Conservation (phyloP, 164 flowering plant species). For the Buxus sempervirens region DNA sequence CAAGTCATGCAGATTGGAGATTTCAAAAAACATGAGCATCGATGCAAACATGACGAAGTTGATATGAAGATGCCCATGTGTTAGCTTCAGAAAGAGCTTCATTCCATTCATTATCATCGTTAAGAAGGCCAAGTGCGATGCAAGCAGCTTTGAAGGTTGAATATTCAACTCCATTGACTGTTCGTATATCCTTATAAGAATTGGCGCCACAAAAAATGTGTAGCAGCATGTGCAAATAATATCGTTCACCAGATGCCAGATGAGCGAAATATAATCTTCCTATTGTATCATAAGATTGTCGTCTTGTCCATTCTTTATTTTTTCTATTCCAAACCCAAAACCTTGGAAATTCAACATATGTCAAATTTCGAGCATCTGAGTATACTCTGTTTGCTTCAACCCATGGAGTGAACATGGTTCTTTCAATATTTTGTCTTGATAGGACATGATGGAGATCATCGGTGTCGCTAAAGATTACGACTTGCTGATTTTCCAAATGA, state of each 20-base stretch:
- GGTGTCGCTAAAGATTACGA: not conserved
- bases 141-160: not conserved
- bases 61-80: not conserved
- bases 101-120: conserved; percentile 3
- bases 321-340: not conserved
- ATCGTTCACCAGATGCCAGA: conserved; percentile 6
- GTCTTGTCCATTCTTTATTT: not conserved
- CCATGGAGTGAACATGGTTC: not conserved
- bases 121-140: not conserved
- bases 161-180: not conserved
- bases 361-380: not conserved
- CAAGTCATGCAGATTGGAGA: not conserved
- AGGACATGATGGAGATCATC: not conserved
- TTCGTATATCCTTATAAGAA: not conserved
- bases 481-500: not conserved
- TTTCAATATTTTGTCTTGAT: not conserved
- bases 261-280: conserved; percentile 5
- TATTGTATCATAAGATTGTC: not conserved
- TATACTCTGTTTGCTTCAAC: not conserved
- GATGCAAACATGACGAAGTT: not conserved
- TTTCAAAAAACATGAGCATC: not conserved
- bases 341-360: conserved; percentile 2
- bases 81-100: not conserved
- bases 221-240: not conserved
- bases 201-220: not conserved